A percentile compares a stretch with the other conserved stretches of the same genome.
Conservation (phyloP, 805 yeast species). For the Ogataea populi-albae region DNA sequence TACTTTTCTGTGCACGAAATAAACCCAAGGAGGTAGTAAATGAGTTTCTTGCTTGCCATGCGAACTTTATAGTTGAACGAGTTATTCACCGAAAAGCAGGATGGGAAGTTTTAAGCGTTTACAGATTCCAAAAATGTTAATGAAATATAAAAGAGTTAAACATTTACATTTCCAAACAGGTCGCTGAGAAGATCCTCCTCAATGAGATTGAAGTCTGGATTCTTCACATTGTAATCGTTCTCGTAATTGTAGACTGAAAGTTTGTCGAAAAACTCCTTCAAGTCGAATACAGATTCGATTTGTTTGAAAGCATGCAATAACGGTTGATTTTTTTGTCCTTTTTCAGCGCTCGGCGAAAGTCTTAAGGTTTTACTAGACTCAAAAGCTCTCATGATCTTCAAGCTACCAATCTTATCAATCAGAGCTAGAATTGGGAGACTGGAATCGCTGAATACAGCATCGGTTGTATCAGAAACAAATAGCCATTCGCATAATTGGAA, state of each 20-base stretch:
- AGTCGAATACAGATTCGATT: slow-evolving; percentile 41
- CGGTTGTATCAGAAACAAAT: slow-evolving; percentile 60
- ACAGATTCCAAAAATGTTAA: slow-evolving; percentile 52
- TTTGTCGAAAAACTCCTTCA: slow-evolving; percentile 64
- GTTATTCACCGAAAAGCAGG: slow-evolving; percentile 80
- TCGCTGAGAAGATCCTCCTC: slow-evolving; percentile 59
- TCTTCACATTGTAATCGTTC: slow-evolving; percentile 52
- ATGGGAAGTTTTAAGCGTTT: slow-evolving; percentile 87
- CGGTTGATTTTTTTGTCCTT: slow-evolving; percentile 34
- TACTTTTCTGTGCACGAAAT: slow-evolving; percentile 89
- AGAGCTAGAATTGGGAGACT: slow-evolving; percentile 35
- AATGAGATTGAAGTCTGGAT: slow-evolving; percentile 44
- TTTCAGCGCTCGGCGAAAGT: slow-evolving; percentile 13
- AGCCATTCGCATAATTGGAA: slow-evolving; percentile 81
- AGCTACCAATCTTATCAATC: slow-evolving; percentile 30
- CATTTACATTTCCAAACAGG: no score
- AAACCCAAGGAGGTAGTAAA: slow-evolving; percentile 62
- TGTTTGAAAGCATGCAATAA: slow-evolving; percentile 42
- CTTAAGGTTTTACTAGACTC: slow-evolving; percentile 17
- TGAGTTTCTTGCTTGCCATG: slow-evolving; percentile 36
- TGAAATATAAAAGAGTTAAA: no score
- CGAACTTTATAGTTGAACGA: slow-evolving; percentile 49
- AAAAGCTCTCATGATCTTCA: slow-evolving; percentile 25
- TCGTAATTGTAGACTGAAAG: slow-evolving; percentile 65
- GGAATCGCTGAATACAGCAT: slow-evolving; percentile 29